phyloP scores from a whole-genome alignment of 202 grass and related monocot species.

The Carex arenaria region DNA sequence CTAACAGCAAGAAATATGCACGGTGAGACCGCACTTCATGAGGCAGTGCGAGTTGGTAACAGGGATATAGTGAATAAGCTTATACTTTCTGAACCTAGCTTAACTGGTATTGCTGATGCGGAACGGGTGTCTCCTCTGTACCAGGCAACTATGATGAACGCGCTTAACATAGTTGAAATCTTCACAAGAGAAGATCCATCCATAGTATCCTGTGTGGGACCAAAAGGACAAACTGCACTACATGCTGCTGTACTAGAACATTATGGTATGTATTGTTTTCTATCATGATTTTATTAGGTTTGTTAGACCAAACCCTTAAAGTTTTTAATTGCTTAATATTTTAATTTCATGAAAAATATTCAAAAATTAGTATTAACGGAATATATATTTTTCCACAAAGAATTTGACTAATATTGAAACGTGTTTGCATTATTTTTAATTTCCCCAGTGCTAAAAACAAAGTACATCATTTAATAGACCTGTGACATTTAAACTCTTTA shows the following conservation, averaged over 20 bases:
- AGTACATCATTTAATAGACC: too few relatives aligned
- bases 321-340: neutral
- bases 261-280: neutral
- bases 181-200: neutral
- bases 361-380: neutral
- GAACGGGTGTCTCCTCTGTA: conserved; percentile 31
- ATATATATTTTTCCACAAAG: too few relatives aligned
- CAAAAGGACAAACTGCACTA: conserved; percentile 29
- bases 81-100: neutral
- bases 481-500: too few relatives aligned
- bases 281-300: too few relatives aligned
- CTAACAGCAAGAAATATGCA: conserved; percentile 11
- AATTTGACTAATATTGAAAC: too few relatives aligned
- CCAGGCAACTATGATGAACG: conserved; percentile 6
- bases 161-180: fast-evolving
- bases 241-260: conserved; percentile 25
- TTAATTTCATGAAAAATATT: too few relatives aligned
- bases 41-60: conserved; percentile 11
- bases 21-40: conserved; percentile 35
- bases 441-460: too few relatives aligned
- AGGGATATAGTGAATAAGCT: neutral
- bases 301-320: neutral
- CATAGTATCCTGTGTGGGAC: conserved; percentile 17
- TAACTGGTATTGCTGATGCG: neutral
- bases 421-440: too few relatives aligned